phyloP scores from a whole-genome alignment of 768 basidiomycete genomes.

The Filobasidium wieringae region DNA sequence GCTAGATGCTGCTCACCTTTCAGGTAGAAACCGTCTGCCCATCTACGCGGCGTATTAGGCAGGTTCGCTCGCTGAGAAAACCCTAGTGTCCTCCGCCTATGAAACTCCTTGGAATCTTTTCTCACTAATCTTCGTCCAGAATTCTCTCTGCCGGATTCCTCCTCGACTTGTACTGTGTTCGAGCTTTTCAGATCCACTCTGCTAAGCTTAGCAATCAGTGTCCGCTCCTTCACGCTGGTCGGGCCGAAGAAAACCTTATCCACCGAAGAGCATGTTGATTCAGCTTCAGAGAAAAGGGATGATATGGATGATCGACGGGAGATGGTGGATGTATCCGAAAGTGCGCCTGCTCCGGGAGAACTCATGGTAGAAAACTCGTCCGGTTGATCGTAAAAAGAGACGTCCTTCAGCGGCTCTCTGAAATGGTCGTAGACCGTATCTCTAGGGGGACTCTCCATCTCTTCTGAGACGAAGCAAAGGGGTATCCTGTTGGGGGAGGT shows the following conservation, averaged over 20 bases:
- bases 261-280: constrained; percentile 7
- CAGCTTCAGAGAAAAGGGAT: not conserved
- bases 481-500: no score
- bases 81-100: constrained; percentile 11
- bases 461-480: no score
- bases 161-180: not conserved
- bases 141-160: not conserved
- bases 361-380: not conserved
- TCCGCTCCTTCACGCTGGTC: constrained; percentile 2
- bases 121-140: constrained; percentile 4
- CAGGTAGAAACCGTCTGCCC: constrained; percentile 4
- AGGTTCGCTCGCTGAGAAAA: constrained; percentile 5
- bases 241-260: constrained; percentile 12
- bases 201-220: constrained; percentile 5
- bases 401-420: no score
- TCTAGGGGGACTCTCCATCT: no score
- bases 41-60: not conserved
- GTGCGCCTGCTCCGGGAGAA: not conserved
- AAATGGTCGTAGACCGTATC: no score
- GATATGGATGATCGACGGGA: not conserved
- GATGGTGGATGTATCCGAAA: not conserved
- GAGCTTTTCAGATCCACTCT: not conserved
- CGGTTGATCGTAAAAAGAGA: constrained; percentile 12
- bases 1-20: constrained; percentile 1
- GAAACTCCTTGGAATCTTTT: constrained; percentile 13